Base-by-base conservation (phyloP, 352 stramenopile genomes). In the Phytophthora pisi region DNA sequence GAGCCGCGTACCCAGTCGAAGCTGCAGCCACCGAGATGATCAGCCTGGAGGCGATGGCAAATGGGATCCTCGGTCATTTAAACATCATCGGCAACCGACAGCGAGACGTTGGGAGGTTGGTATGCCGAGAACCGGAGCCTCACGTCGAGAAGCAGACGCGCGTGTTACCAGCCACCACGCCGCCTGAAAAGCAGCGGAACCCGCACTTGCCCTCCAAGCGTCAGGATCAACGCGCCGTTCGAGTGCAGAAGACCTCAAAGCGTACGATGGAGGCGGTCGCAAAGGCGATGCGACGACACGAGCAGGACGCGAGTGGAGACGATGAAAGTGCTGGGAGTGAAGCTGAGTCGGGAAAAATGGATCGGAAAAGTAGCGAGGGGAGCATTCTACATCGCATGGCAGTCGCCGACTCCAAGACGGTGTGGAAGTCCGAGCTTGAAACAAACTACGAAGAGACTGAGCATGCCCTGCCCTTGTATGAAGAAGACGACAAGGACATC, bases 51-150 rank as follows among this genome's bases (percentile, higher is more conserved):
- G 66, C 46, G 3, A 77, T 90, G 52, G 81, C 76, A 5, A 78
- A 75, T 45, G 77, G 72, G 23, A 76, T 92, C 36, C 62, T 89
- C n/a, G 49, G 67, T 3, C 71, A 88, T 31, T 63, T 92, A 38
- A 84, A 79, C 34, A 89, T 92, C 45, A 78, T 84, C n/a, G 84
- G 84, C 20, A 90, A 90, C 65, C 80, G 78, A 36, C 79, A 92
- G 26, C 70, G 84, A 57, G 81, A 87, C 49, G 70, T 89, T n/a
- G 81, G 84, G 0, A 83, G 84, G 13, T 68, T 92, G 10, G 64
- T 77, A 6, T 89, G 78, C 61, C 69, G 79, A 7, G 80, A 88
- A 28, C 84, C 81, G 0, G 74, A 84, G 36, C 63, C 66, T 13
- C 57, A 68, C 4, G 28, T 88, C 7, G 55, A 64, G 13, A 89